phyloP scores from a whole-genome alignment of 2,329 filamentous ascomycete genomes.

The Botrytis aclada region DNA sequence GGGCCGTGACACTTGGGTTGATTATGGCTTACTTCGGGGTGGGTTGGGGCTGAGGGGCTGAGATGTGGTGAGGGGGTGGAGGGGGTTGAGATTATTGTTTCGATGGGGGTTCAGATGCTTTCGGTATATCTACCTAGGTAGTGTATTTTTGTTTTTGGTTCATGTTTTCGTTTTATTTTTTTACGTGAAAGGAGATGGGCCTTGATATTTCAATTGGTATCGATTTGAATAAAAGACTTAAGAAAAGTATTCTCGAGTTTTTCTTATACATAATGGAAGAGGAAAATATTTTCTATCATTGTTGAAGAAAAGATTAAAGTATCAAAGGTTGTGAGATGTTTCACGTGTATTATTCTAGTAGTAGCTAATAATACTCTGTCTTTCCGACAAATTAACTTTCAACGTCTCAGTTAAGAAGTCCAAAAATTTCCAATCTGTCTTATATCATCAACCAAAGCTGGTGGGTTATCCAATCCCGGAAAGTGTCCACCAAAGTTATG shows the following conservation, averaged over 20 bases:
- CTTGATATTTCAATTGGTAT: background rate
- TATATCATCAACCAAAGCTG: background rate
- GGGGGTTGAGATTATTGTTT: background rate
- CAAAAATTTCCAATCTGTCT: background rate
- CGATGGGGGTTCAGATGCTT: background rate
- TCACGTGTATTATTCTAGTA: background rate
- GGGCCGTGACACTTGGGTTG: conserved; percentile 11
- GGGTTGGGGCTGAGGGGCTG: background rate
- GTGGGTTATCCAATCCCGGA: background rate
- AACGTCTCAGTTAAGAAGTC: background rate
- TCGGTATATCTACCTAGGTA: background rate
- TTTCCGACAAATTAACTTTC: background rate
- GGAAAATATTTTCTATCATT: background rate
- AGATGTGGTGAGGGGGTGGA: background rate
- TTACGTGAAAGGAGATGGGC: background rate
- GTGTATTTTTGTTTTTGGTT: background rate
- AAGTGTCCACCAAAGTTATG: background rate
- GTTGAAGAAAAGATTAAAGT: background rate
- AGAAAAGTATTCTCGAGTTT: background rate
- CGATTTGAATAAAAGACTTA: background rate
- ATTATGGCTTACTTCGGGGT: background rate
- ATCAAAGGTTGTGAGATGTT: background rate
- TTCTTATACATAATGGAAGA: background rate
- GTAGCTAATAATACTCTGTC: background rate
- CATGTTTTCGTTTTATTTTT: background rate